Evolutionary conservation across 352 stramenopile genomes (phyloP).

Genomic region (Globisporangium paroecandrum): DNA sequence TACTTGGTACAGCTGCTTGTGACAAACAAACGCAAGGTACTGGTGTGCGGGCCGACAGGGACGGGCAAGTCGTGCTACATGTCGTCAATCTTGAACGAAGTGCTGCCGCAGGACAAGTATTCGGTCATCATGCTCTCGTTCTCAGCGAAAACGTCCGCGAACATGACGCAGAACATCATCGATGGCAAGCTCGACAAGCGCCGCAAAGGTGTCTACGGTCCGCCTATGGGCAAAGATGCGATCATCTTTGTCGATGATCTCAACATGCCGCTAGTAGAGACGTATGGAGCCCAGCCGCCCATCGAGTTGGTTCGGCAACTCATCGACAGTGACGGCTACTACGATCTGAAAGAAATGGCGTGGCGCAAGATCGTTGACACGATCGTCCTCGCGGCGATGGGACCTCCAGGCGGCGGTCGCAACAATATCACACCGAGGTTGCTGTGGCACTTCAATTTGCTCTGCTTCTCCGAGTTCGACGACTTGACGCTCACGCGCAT

Average conservation of each 20-base stretch:
- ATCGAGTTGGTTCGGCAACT: conserved; percentile 92
- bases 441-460: conserved; percentile 90
- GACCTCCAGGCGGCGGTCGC: conserved; percentile 85
- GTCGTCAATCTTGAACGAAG: conserved; percentile 79
- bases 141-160: conserved; percentile 91
- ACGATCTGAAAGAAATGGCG: conserved; percentile 92
- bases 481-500: conserved; percentile 90
- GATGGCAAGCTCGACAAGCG: conserved; percentile 94
- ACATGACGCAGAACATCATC: conserved; percentile 95
- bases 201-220: conserved; percentile 89
- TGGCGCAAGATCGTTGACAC: conserved; percentile 91
- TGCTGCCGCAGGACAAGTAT: conserved; percentile 76
- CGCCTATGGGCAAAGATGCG: conserved; percentile 79
- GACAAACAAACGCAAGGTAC: conserved; percentile 72
- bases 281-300: conserved; percentile 90
- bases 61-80: conserved; percentile 93
- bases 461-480: conserved; percentile 94
- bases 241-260: conserved; percentile 93
- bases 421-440: conserved; percentile 90
- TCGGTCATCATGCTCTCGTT: conserved; percentile 90
- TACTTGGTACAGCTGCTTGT: conserved; percentile 87
- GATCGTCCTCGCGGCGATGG: conserved; percentile 89
- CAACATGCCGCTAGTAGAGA: conserved; percentile 95
- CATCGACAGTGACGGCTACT: conserved; percentile 89
- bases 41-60: conserved; percentile 91